phyloP scores from a whole-genome alignment of 2,329 filamentous ascomycete species.

The Podosphaera fusca region DNA sequence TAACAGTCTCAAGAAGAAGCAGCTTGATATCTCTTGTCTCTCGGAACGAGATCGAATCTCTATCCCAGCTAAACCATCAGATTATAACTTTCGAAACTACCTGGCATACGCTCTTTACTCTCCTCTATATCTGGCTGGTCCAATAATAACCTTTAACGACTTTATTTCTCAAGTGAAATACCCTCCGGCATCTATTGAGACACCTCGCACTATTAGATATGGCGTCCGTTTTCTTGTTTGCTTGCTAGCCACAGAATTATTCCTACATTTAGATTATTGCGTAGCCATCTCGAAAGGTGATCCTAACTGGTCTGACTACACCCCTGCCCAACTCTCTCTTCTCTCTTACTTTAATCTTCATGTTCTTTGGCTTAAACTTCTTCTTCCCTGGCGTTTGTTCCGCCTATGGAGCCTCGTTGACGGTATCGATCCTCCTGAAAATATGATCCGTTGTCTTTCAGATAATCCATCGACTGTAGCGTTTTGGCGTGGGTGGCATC shows the following conservation, averaged over 20 bases:
- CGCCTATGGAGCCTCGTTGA: conserved; percentile 86
- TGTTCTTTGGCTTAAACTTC: conserved; percentile 91
- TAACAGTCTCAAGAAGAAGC: conserved; percentile 83
- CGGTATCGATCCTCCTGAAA: conserved; percentile 84
- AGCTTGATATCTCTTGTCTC: conserved; percentile 66
- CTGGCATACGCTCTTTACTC: conserved; percentile 77
- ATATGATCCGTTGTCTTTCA: conserved; percentile 91
- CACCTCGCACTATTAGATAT: conserved; percentile 52
- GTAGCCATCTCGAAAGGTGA: conserved; percentile 69
- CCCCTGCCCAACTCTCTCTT: conserved; percentile 67
- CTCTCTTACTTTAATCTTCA: conserved; percentile 91
- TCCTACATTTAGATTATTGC: conserved; percentile 81
- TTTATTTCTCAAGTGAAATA: conserved; percentile 74
- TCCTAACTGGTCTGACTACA: conserved; percentile 64
- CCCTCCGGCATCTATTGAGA: conserved; percentile 45
- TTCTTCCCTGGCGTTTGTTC: conserved; percentile 96
- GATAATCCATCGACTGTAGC: conserved; percentile 78
- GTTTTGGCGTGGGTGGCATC: conserved; percentile 95
- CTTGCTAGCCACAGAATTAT: conserved; percentile 71
- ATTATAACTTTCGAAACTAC: conserved; percentile 71
- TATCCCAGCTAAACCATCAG: conserved; percentile 44
- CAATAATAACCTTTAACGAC: conserved; percentile 94
- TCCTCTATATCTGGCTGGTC: conserved; percentile 76
- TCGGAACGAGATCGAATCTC: conserved; percentile 73
- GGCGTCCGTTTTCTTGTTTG: conserved; percentile 59